Evolutionary conservation across 768 basidiomycete genomes (phyloP), one percentile per base, ranked within the genome.

Genomic region (Macrolepiota albuminosa): DNA sequence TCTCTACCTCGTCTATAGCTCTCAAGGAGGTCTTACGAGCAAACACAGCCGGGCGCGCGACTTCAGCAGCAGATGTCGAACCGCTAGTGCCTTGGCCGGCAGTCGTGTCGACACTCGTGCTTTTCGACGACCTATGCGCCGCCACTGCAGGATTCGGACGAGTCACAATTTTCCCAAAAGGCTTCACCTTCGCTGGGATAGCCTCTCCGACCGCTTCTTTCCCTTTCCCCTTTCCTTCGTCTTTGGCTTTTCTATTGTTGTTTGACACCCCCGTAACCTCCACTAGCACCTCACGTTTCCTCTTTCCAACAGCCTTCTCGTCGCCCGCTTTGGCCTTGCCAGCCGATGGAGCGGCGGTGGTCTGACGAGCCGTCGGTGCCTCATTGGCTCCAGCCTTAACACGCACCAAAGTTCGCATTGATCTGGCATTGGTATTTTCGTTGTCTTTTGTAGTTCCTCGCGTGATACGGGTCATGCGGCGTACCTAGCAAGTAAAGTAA

Each of bases 281-380:
- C 16, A 83, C 82, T 45, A 93, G 77, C 0, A 85, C 89, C 52
- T 86, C 86, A 21, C 91, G 86, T 71, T 91, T 92, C 57, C 89
- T 82, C 69, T 90, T 90, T 37, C 81, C 83, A 2, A 76, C 75
- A 21, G 76, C 72, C 14, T 75, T 73, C 46, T 86, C 83, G 34
- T 65, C 65, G 18, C 65, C 56, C 8, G 65, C 52, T 57, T 75
- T 76, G n/a, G 73, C 69, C 58, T 79, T 76, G 58, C 77, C 76
- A 40, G 79, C 75, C 31, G 78, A 67, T 8, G 80, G 73, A 46
- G 77, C 73, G 5, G 76, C 75, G 6, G 72, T 71, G 58, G 47
- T 45, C 59, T 60, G 54, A 56, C 69, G 69, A 50, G 74, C 55
- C 29, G 70, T 69, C 11, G 79, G 73, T 39, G 66, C 63, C 59